Conservation (phyloP, 192 early-diverging fungal genomes). For the Thoreauomyces humboldtii region DNA sequence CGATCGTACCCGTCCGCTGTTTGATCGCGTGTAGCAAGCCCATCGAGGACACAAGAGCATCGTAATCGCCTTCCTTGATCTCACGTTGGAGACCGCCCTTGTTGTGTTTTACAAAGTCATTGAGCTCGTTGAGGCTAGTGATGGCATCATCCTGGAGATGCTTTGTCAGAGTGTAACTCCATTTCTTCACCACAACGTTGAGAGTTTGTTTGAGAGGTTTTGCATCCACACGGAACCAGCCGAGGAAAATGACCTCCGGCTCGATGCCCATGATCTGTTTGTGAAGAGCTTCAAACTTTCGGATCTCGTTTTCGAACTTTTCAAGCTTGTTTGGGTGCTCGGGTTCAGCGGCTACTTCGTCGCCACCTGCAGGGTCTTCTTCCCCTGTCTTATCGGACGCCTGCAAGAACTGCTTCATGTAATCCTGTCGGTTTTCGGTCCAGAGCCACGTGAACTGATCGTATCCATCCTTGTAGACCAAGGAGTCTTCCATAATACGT, state of each 20-base stretch:
- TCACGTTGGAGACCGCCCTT: conserved; percentile 55
- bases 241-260: conserved; percentile 56
- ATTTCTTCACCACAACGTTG: conserved; percentile 66
- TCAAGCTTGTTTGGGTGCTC: conserved; percentile 54
- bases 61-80: conserved; percentile 65
- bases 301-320: conserved; percentile 63
- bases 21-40: conserved; percentile 63
- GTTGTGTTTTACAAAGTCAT: conserved; percentile 53
- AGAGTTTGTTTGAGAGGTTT: conserved; percentile 60
- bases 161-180: conserved; percentile 66
- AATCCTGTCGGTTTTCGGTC: conserved; percentile 69
- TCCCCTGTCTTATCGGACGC: conserved; percentile 38
- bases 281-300: conserved; percentile 63
- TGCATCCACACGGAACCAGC: conserved; percentile 64
- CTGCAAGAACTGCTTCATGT: conserved; percentile 58
- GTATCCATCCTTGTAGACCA: conserved; percentile 52
- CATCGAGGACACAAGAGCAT: conserved; percentile 55
- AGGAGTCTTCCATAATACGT: conserved; percentile 54
- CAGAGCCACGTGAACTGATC: conserved; percentile 64
- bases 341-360: conserved; percentile 27
- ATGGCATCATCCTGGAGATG: conserved; percentile 60
- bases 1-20: conserved; percentile 52
- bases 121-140: conserved; percentile 57
- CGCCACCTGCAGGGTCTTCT: conserved; percentile 10
- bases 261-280: conserved; percentile 66